Evolutionary conservation across 257 asterid genomes (phyloP).

Genomic region (Haberlea rhodopensis): DNA sequence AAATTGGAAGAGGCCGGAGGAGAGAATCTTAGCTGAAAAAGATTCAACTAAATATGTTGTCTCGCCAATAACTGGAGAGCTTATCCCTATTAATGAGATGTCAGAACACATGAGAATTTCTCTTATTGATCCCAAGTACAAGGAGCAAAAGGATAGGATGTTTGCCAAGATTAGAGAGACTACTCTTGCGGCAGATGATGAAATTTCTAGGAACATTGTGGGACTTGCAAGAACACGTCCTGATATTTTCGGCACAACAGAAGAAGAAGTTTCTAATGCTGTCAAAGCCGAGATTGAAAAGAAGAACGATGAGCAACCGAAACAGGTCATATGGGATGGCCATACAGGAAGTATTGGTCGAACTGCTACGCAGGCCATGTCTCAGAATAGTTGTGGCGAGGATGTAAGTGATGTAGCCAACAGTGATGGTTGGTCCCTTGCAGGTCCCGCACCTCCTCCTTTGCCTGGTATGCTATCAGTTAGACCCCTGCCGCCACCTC

Average conservation of each 20-base stretch:
- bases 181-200: slow-evolving; percentile 94
- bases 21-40: slow-evolving; percentile 76
- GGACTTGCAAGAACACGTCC: slow-evolving; percentile 95
- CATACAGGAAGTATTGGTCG: slow-evolving; percentile 92
- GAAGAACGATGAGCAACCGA: slow-evolving; percentile 90
- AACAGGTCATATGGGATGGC: slow-evolving; percentile 99
- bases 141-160: slow-evolving; percentile 97
- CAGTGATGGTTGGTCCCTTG: slow-evolving; percentile 56
- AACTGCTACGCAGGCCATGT: slow-evolving; percentile 87
- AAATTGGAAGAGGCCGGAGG: slow-evolving; percentile 95
- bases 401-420: slow-evolving; percentile 49
- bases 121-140: slow-evolving; percentile 86
- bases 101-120: slow-evolving; percentile 98
- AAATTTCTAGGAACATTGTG: slow-evolving; percentile 81
- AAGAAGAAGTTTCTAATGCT: slow-evolving; percentile 96
- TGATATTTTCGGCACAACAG: slow-evolving; percentile 95
- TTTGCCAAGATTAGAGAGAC: slow-evolving; percentile 94
- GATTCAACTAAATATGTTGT: slow-evolving; percentile 75
- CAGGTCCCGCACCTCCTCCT: slow-evolving; percentile 89
- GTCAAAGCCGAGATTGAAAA: slow-evolving; percentile 93
- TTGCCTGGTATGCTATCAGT: slow-evolving; percentile 65
- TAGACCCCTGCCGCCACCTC: slow-evolving; percentile 88
- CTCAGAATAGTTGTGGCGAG: slow-evolving; percentile 61
- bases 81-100: slow-evolving; percentile 80
- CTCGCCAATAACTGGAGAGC: slow-evolving; percentile 89